Base-by-base conservation (phyloP, 2,329 filamentous ascomycete species). In the Celoporthe dispersa region DNA sequence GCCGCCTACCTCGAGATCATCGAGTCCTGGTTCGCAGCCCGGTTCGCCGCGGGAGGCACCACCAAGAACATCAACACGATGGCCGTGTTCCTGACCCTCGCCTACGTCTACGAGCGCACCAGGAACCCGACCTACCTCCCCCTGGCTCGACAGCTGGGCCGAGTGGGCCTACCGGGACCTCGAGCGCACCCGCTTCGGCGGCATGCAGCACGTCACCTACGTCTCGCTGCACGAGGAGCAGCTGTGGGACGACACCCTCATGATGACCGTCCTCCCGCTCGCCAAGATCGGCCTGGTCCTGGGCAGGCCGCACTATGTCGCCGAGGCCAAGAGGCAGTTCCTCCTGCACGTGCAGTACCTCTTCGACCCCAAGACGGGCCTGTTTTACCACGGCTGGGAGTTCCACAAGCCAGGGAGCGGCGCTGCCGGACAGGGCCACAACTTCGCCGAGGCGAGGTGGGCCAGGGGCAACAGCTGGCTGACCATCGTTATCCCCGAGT, bases 51-150 rank as follows among this genome's bases (percentile, higher is more conserved):
- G 68, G 91, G 91, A 28, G 90, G 87, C 75, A 94, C 92, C 3
- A 93, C 91, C 53, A 94, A 94, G 79, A 94, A 94, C 79, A 94
- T 94, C 84, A 94, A 94, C 82, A 94, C 92, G 22, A 94, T 94
- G 91, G 89, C 91, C 16, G 90, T 90, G 0, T 92, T 94, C 78
- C 81, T 94, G 28, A 93, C 92, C 0, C 84, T 94, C 0, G 92
- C 92, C 0, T 90, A 89, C 76, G 84, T 94, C n/a, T 94, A 94
- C 76, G 92, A 94, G 79, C 88, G 90, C 78, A 93, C 90, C 0
- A 81, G 85, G 11, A 90, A 93, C 75, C 83, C 85, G 73, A 88
- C 86, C 0, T 94, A 93, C 76, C 81, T 92, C 9, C 90, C 90
- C 92, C 0, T 94, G 92, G 92, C 83, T 95, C 7, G 92, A 95